Evolutionary conservation across 2,329 filamentous ascomycete species (phyloP).

Genomic region (Trichoderma gracile): DNA sequence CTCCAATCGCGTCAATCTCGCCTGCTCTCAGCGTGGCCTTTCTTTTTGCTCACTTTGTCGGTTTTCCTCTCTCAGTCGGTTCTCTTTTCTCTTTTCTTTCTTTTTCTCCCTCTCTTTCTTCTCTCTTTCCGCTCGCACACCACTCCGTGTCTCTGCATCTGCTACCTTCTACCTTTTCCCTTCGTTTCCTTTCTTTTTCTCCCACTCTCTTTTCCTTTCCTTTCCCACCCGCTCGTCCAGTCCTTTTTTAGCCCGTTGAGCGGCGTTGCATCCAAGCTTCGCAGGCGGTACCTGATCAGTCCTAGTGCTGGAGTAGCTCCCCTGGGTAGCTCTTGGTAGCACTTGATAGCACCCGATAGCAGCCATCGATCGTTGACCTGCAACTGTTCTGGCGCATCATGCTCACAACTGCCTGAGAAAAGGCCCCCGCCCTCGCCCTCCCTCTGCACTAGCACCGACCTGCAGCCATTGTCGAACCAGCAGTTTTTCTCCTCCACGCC

Average conservation of each 20-base stretch:
- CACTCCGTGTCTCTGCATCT: not conserved
- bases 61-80: not conserved
- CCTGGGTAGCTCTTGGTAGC: not conserved
- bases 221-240: constrained; percentile 10
- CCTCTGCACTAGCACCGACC: not conserved
- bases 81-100: not conserved
- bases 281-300: not conserved
- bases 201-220: not conserved
- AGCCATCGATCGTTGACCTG: not conserved
- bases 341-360: not conserved
- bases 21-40: constrained; percentile 5
- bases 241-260: constrained; percentile 14
- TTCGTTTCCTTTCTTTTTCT: not conserved
- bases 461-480: constrained; percentile 10
- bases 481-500: constrained; percentile 10
- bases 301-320: constrained; percentile 4
- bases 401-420: constrained; percentile 6
- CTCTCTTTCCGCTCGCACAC: not conserved
- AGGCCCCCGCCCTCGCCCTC: constrained; percentile 9
- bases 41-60: not conserved
- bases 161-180: not conserved
- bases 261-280: constrained; percentile 10
- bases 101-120: not conserved
- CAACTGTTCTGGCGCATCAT: constrained; percentile 7
- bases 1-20: constrained; percentile 16